A percentile compares a stretch with the other conserved stretches of the same genome.
Evolutionary conservation across 768 basidiomycete species (phyloP).

Genomic region (Dendrothele bispora): DNA sequence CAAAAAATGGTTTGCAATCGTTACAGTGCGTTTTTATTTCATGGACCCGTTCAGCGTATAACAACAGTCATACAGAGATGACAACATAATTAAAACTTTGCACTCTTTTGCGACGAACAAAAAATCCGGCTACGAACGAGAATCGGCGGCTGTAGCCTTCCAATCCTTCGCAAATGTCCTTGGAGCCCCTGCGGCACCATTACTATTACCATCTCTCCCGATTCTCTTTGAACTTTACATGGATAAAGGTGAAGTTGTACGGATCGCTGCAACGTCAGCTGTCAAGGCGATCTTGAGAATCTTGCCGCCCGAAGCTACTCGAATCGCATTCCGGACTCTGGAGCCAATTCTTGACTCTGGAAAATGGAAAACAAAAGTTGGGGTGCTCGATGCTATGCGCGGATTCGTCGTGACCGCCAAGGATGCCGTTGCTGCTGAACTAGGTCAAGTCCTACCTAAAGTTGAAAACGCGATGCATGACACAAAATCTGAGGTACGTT

Average conservation of each 20-base stretch:
- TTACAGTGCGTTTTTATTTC: slow-evolving; percentile 45
- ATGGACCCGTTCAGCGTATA: background rate
- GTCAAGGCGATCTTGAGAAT: slow-evolving; percentile 83
- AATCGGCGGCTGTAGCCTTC: slow-evolving; percentile 81
- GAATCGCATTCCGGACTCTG: slow-evolving; percentile 64
- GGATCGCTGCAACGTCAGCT: slow-evolving; percentile 75
- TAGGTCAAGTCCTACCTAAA: slow-evolving; percentile 80
- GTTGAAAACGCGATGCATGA: slow-evolving; percentile 94
- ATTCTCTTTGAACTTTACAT: slow-evolving; percentile 81
- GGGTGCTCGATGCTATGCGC: slow-evolving; percentile 84
- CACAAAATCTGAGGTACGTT: slow-evolving; percentile 86
- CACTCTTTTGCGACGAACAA: slow-evolving; percentile 76
- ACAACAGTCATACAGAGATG: slow-evolving; percentile 44
- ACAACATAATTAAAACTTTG: slow-evolving; percentile 60
- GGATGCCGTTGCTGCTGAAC: slow-evolving; percentile 78
- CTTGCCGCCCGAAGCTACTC: slow-evolving; percentile 80
- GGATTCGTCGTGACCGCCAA: slow-evolving; percentile 66
- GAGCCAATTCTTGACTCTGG: slow-evolving; percentile 77
- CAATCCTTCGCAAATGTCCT: slow-evolving; percentile 71
- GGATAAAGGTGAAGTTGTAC: slow-evolving; percentile 94
- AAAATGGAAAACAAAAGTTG: slow-evolving; percentile 96
- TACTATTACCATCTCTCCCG: slow-evolving; percentile 76
- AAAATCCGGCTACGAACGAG: slow-evolving; percentile 86
- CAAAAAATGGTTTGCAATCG: slow-evolving; percentile 59
- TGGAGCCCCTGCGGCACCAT: slow-evolving; percentile 69